These are phyloP conservation scores for Yamadazyma sp. DNA, from an alignment of 1,139 yeast species.

Conservation along the genomic window DNA sequence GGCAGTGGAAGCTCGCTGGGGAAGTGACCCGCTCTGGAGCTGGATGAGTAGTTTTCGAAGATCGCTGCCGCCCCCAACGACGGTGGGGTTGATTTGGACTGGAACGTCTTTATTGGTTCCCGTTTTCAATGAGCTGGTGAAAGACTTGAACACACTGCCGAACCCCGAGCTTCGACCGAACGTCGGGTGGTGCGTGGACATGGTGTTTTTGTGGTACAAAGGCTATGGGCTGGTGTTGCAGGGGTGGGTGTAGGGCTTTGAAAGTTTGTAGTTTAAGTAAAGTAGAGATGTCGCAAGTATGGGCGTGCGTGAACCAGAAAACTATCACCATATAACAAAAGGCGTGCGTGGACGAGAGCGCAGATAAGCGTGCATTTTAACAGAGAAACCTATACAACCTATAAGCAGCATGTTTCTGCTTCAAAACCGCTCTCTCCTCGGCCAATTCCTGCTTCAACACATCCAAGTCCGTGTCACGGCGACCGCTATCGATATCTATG, in stretches of 20 bases:
- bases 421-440: slow-evolving; percentile 35
- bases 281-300: neutral
- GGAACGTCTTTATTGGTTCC: slow-evolving; percentile 35
- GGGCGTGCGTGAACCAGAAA: neutral
- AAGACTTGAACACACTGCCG: slow-evolving; percentile 53
- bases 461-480: slow-evolving; percentile 43
- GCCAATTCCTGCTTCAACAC: slow-evolving; percentile 42
- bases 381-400: slow-evolving; percentile 40
- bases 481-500: slow-evolving; percentile 43
- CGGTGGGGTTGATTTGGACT: slow-evolving; percentile 52
- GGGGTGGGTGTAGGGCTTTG: neutral
- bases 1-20: slow-evolving; percentile 54
- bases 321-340: too few species aligned
- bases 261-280: neutral
- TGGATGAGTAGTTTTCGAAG: slow-evolving; percentile 44
- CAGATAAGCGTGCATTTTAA: slow-evolving; percentile 16
- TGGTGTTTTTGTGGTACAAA: slow-evolving; percentile 2
- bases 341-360: too few species aligned
- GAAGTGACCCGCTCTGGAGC: slow-evolving; percentile 35
- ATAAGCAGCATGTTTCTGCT: slow-evolving; percentile 32
- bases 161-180: slow-evolving; percentile 36
- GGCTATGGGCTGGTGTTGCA: neutral
- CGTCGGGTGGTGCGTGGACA: slow-evolving; percentile 34
- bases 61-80: slow-evolving; percentile 62
- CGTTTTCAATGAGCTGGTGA: slow-evolving; percentile 52